Evolutionary conservation across 139 green algal species (phyloP), one percentile per base, ranked within the genome.

Genomic region (Tetradesmus obliquus): DNA sequence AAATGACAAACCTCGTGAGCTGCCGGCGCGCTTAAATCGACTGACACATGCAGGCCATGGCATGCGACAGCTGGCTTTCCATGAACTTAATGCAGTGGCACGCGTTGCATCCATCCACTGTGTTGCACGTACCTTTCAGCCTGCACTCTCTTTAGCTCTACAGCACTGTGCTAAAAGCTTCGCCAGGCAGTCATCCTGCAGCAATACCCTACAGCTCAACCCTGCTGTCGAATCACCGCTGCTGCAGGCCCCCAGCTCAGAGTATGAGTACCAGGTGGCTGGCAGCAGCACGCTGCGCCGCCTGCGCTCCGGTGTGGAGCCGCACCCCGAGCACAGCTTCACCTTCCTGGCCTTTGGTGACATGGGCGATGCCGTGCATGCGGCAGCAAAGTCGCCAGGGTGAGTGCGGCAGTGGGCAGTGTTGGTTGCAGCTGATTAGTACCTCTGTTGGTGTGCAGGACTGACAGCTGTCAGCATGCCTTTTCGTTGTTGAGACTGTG

Each of bases 321-420:
- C 87, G 5, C 87, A 82, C 54, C 91, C 93, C 3, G 55, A 90
- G 53, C 55, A 69, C 20, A 79, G n/a, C 83, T 94, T 97, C 79
- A 94, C 86, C 58, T 97, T 98, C 87, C 80, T 97, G 0, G 95
- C 95, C 2, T 98, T 95, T 84, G 97, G 96, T 0, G 97, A 98
- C 93, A 97, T 97, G 95, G 96, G 96, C 0, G 94, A 97, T 72
- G 71, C 87, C 0, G 15, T 91, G 5, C 82, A 95, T 84, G 55
- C 71, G 8, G 71, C 19, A 22, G 55, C 81, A 9, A 95, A 94
- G 93, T 89, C 54, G 45, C 91, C 91, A 66, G 81, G 86, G 93
- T 95, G 86, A 90, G 93, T 82, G 79, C 24, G 17, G 24, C 5
- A 6, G 24, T 1, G 0, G 6, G 1, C 6, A 80, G 72, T 5